Percentiles rank a stretch among this genome's conserved stretches.
These are phyloP conservation scores for Suillus clintonianus DNA, from an alignment of 768 basidiomycete species.

Conservation along the genomic window DNA sequence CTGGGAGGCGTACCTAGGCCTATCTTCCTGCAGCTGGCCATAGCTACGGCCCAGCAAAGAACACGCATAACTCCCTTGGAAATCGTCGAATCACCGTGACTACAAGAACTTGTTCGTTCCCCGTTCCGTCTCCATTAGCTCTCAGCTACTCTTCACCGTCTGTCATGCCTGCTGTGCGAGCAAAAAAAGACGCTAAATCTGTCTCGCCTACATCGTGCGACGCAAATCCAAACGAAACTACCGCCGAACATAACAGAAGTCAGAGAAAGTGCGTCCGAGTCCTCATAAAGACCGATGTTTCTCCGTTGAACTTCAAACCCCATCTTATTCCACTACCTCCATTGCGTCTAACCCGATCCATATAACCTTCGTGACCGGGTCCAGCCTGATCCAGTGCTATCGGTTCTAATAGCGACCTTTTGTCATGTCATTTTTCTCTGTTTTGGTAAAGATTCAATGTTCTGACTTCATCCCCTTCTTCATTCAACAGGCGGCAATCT, in stretches of 20 bases:
- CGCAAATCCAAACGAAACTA: slow-evolving; percentile 51
- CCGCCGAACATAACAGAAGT: slow-evolving; percentile 70
- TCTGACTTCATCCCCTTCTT: slow-evolving; percentile 33
- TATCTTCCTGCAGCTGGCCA: background rate
- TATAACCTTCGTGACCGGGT: slow-evolving; percentile 41
- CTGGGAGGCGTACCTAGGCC: background rate
- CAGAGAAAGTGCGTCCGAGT: slow-evolving; percentile 79
- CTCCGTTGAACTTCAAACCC: slow-evolving; percentile 41
- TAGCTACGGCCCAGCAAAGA: slow-evolving; percentile 8
- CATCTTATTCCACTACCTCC: slow-evolving; percentile 28
- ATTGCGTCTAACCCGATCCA: slow-evolving; percentile 34
- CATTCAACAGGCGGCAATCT: slow-evolving; percentile 69
- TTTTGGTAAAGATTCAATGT: slow-evolving; percentile 27
- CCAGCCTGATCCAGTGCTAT: slow-evolving; percentile 20
- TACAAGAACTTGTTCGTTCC: slow-evolving; percentile 13
- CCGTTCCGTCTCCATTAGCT: slow-evolving; percentile 26
- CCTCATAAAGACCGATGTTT: slow-evolving; percentile 52
- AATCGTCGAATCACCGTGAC: slow-evolving; percentile 13
- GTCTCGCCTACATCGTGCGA: slow-evolving; percentile 70
- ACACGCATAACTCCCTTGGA: slow-evolving; percentile 15
- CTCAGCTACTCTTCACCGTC: slow-evolving; percentile 1
- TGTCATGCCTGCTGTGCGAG: slow-evolving; percentile 63
- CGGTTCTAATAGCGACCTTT: slow-evolving; percentile 14
- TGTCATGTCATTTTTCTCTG: slow-evolving; percentile 41
- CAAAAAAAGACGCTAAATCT: slow-evolving; percentile 66